These are phyloP conservation scores for Petunia secreta DNA, from an alignment of 257 asterid species.

Conservation along the genomic window DNA sequence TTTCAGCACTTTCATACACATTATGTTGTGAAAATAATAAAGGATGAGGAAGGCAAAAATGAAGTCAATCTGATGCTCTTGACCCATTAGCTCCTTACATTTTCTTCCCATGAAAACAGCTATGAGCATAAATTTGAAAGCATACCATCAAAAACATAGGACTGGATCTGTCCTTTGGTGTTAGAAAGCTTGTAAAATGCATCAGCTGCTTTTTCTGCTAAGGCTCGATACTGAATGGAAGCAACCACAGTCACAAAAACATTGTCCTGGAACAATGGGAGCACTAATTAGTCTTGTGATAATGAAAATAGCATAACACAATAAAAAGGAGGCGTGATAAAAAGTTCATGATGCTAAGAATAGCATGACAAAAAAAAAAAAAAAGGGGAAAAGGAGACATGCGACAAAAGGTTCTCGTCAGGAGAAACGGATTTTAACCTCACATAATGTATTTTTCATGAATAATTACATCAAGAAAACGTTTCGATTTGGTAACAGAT, in stretches of 20 bases:
- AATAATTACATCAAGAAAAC: background rate
- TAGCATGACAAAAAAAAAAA: background rate
- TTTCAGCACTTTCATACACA: constrained; percentile 10
- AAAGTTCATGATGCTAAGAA: background rate
- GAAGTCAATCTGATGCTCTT: background rate
- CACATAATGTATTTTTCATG: background rate
- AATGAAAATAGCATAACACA: constrained; percentile 11
- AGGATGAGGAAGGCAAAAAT: background rate
- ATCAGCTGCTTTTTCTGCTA: constrained; percentile 44
- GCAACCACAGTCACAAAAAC: constrained; percentile 53
- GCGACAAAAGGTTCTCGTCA: background rate
- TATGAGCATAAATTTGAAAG: background rate
- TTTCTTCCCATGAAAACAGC: constrained; percentile 17
- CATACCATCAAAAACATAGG: constrained; percentile 52
- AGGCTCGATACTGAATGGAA: constrained; percentile 45
- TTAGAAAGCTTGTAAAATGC: constrained; percentile 47
- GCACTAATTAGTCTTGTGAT: background rate
- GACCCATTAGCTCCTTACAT: constrained; percentile 11
- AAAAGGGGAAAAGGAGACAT: background rate
- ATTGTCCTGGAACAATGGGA: constrained; percentile 43
- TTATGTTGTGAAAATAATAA: background rate
- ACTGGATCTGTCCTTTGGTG: constrained; percentile 42
- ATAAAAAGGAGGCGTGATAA: background rate
- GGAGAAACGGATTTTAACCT: background rate
- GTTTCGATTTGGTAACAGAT: background rate